A percentile compares a stretch with the other conserved stretches of the same genome.
Evolutionary conservation across 176 grass and related monocot genomes (phyloP).

Genomic region (Microstegium vimineum): DNA sequence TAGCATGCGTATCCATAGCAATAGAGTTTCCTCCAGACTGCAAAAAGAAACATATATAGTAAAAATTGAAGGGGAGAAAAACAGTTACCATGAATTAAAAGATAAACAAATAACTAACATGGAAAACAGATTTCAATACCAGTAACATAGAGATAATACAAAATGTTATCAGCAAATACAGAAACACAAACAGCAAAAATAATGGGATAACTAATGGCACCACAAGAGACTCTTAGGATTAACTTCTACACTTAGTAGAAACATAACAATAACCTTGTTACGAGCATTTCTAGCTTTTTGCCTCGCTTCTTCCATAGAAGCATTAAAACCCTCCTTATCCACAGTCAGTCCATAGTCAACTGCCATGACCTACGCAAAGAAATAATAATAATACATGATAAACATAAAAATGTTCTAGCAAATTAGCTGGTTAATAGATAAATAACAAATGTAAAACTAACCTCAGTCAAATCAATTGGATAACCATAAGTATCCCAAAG

Average conservation of each 20-base stretch:
- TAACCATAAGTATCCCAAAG: constrained; percentile 95
- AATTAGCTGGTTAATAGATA: constrained; percentile 10
- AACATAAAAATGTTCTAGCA: not conserved
- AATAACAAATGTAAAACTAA: constrained; percentile 35
- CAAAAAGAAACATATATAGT: not conserved
- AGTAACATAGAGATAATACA: not conserved
- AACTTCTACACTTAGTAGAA: not conserved
- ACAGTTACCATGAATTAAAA: not conserved
- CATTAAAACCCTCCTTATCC: constrained; percentile 76
- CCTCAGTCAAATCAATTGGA: constrained; percentile 97
- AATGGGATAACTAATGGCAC: not conserved
- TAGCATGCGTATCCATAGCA: constrained; percentile 85
- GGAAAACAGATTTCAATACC: not conserved
- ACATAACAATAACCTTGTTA: constrained; percentile 47
- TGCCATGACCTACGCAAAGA: constrained; percentile 68
- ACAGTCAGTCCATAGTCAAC: constrained; percentile 68
- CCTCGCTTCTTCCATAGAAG: constrained; percentile 86
- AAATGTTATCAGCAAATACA: not conserved
- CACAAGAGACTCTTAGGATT: not conserved
- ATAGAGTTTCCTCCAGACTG: constrained; percentile 63
- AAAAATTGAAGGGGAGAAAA: not conserved
- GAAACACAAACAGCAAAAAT: not conserved
- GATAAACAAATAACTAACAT: not conserved
- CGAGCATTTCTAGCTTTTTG: constrained; percentile 88
- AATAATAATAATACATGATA: constrained; percentile 12